These are phyloP conservation scores for Taiwanofungus camphoratus DNA, from an alignment of 1,284 basidiomycete genomes.

Conservation along the genomic window DNA sequence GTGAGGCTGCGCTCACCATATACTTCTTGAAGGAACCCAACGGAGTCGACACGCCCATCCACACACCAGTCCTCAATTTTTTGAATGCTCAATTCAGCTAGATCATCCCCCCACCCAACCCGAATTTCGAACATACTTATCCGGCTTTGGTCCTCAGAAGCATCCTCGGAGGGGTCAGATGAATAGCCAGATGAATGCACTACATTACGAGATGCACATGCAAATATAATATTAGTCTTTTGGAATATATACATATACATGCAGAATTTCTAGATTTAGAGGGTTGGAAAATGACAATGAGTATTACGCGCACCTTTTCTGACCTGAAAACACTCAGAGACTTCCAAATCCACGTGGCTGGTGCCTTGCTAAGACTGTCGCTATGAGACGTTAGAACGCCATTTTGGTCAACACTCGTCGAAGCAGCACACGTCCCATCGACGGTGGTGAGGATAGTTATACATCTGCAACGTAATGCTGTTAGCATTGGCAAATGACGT, in stretches of 20 bases:
- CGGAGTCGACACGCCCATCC: conserved; percentile 39
- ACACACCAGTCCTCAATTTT: conserved; percentile 51
- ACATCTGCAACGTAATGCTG: conserved; percentile 13
- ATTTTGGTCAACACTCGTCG: conserved; percentile 11
- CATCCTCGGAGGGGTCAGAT: conserved; percentile 26
- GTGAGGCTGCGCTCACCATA: conserved; percentile 50
- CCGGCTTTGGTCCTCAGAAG: conserved; percentile 35
- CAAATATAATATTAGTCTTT: conserved; percentile 32
- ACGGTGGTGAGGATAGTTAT: conserved; percentile 21
- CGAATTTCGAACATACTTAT: conserved; percentile 43
- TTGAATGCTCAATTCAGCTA: conserved; percentile 36
- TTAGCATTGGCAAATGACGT: not conserved
- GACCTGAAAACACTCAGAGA: conserved; percentile 33
- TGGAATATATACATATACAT: conserved; percentile 5
- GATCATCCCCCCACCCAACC: conserved; percentile 29
- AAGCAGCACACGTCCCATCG: conserved; percentile 23
- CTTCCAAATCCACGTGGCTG: conserved; percentile 46
- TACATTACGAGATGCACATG: conserved; percentile 39
- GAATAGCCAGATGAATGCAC: conserved; percentile 28
- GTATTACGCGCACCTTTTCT: conserved; percentile 37
- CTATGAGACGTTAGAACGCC: not conserved
- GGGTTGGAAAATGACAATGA: conserved; percentile 1
- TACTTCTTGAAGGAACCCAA: conserved; percentile 38
- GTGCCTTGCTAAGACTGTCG: conserved; percentile 10
- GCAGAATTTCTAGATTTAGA: not conserved